These are phyloP conservation scores for Pseudopithomyces chartarum DNA, from an alignment of 2,329 filamentous ascomycete species.

Conservation along the genomic window DNA sequence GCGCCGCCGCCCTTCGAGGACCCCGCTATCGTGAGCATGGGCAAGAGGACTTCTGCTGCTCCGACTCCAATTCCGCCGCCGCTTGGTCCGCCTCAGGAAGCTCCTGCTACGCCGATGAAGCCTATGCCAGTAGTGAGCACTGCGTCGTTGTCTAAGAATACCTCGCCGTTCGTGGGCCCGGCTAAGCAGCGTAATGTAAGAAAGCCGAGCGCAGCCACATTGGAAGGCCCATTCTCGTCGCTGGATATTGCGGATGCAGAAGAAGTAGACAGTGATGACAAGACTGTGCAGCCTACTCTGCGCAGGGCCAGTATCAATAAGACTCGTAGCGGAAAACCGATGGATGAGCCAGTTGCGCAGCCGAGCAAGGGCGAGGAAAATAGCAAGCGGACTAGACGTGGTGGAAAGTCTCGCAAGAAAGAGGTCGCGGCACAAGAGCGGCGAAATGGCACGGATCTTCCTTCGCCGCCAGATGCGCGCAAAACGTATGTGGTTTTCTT, in stretches of 20 bases:
- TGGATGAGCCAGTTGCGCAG: conserved; percentile 40
- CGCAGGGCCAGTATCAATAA: conserved; percentile 47
- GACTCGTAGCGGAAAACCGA: conserved; percentile 47
- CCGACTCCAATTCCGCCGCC: conserved; percentile 23
- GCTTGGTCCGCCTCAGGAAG: conserved; percentile 38
- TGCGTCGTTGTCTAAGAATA: conserved; percentile 41
- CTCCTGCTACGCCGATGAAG: conserved; percentile 52
- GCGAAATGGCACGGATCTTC: conserved; percentile 34
- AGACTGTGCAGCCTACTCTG: conserved; percentile 25
- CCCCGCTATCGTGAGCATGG: conserved; percentile 78
- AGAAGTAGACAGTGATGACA: conserved; percentile 44
- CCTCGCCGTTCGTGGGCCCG: conserved; percentile 44
- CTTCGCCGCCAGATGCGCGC: conserved; percentile 34
- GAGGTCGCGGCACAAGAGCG: conserved; percentile 50
- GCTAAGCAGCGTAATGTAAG: conserved; percentile 34
- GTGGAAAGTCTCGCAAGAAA: conserved; percentile 53
- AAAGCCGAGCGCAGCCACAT: conserved; percentile 45
- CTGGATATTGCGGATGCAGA: conserved; percentile 47
- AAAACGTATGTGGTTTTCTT: conserved; percentile 42
- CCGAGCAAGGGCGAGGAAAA: conserved; percentile 39
- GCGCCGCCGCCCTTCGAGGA: conserved; percentile 67
- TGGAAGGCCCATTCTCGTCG: conserved; percentile 47
- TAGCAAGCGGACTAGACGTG: conserved; percentile 52
- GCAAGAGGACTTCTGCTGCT: conserved; percentile 41
- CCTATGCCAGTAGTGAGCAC: conserved; percentile 41